Evolutionary conservation across 2,329 filamentous ascomycete species (phyloP), one percentile per base, ranked within the genome.

Genomic region (Corinectria fuckeliana): DNA sequence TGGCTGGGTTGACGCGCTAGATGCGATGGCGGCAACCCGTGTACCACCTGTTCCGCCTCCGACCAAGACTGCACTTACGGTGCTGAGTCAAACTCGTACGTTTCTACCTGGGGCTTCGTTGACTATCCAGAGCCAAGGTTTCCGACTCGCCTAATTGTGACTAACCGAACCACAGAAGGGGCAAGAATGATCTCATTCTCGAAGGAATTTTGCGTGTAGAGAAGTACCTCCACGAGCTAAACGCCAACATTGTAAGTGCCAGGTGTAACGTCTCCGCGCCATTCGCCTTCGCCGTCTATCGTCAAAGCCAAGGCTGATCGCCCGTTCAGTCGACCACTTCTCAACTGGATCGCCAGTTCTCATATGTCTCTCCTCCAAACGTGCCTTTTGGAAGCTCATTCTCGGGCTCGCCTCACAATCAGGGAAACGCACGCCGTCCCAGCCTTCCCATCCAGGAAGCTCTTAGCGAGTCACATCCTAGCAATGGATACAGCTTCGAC

Each of bases 141-240:
- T 13, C 18, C 7, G n/a, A 36, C 9, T 36, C 30, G 3, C 10
- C 32, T 7, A 4, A n/a, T 10, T 8, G 6, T 34, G 5, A 16
- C n/a, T 28, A 13, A 18, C 10, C 1, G n/a, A 2, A 7, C 13
- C 28, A 5, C 10, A 81, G 77, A 44, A 75, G 81, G 58, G 80
- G 80, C 26, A 84, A 84, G 65, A 82, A 77, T 41, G 82, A 84
- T 57, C 70, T 83, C 45, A 82, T 84, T 20, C 75, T 84, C 3
- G 81, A 83, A 57, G 80, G 81, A 5, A 79, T 82, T 3, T 65
- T 83, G 1, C 74, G 81, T 13, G 77, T 83, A 18, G 82, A 84
- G 62, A 77, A 72, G 50, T 72, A 78, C 10, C 72, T 84, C 4
- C 75, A 79, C 18, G 78, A 82, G 56, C 74, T 83, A 60, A 78